Conservation (phyloP, 2,329 filamentous ascomycete species). For the Penicillium freii region DNA sequence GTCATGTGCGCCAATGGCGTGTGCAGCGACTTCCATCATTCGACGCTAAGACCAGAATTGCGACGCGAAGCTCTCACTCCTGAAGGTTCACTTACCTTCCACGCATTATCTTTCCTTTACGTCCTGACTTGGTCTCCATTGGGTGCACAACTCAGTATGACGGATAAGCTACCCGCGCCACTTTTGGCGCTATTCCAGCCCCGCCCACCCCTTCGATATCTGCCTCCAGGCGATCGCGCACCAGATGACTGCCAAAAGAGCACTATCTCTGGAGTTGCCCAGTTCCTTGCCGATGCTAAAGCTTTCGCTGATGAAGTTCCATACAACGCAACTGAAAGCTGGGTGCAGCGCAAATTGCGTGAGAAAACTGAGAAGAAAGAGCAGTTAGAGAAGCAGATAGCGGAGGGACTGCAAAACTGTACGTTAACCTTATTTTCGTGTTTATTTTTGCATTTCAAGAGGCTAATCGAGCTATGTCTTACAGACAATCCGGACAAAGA, state of each 20-base stretch:
- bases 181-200: conserved; percentile 92
- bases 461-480: conserved; percentile 13
- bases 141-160: conserved; percentile 61
- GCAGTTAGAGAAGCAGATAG: conserved; percentile 61
- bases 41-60: conserved; percentile 16
- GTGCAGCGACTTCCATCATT: conserved; percentile 12
- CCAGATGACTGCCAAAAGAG: conserved; percentile 78
- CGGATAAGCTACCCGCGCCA: conserved; percentile 91
- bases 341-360: conserved; percentile 83
- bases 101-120: conserved; percentile 17
- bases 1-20: neutral
- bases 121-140: conserved; percentile 16
- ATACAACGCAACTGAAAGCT: conserved; percentile 84
- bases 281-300: conserved; percentile 69
- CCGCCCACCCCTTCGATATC: conserved; percentile 85
- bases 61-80: conserved; percentile 21
- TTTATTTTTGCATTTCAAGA: neutral
- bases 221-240: conserved; percentile 77
- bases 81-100: conserved; percentile 13
- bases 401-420: conserved; percentile 66
- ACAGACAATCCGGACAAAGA: conserved; percentile 80
- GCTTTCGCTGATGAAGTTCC: conserved; percentile 75
- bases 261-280: conserved; percentile 68
- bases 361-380: conserved; percentile 77
- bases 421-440: conserved; percentile 24